Evolutionary conservation across 2,329 filamentous ascomycete species (phyloP).

Genomic region (Trichoderma arundinaceum): DNA sequence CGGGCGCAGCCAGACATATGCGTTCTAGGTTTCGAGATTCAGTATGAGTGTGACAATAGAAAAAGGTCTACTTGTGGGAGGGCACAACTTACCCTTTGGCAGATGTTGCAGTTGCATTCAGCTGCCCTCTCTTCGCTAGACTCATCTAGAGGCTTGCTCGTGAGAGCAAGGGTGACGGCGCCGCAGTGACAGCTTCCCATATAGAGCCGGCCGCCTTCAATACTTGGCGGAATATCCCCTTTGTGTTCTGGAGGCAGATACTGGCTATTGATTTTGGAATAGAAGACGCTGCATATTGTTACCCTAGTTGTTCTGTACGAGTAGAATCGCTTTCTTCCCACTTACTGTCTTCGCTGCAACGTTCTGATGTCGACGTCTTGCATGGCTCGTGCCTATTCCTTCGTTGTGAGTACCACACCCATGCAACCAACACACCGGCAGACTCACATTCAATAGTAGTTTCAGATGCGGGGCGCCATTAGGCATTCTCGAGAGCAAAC

Average conservation of each 20-base stretch:
- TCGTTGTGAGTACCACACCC: neutral
- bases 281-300: conserved; percentile 7
- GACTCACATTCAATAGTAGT: conserved; percentile 33
- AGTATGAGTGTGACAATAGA: neutral
- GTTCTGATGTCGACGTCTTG: conserved; percentile 44
- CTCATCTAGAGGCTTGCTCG: conserved; percentile 50
- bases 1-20: conserved; percentile 54
- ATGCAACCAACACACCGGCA: neutral
- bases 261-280: conserved; percentile 10
- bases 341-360: conserved; percentile 49
- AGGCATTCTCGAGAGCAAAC: conserved; percentile 42
- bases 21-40: conserved; percentile 45
- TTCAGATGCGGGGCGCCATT: neutral
- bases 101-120: conserved; percentile 60
- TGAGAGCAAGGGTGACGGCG: conserved; percentile 52
- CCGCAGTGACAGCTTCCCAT: conserved; percentile 61
- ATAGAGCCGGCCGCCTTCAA: conserved; percentile 49
- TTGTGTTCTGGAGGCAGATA: conserved; percentile 48
- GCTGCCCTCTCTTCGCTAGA: conserved; percentile 40
- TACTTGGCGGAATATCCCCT: conserved; percentile 48
- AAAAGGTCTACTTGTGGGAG: neutral
- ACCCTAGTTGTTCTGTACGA: conserved; percentile 33
- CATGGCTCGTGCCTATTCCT: neutral
- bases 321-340: conserved; percentile 44
- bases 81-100: conserved; percentile 46